Evolutionary conservation across 176 grass and related monocot species (phyloP), one percentile per base, ranked within the genome.

Genomic region (Musa troglodytarum): DNA sequence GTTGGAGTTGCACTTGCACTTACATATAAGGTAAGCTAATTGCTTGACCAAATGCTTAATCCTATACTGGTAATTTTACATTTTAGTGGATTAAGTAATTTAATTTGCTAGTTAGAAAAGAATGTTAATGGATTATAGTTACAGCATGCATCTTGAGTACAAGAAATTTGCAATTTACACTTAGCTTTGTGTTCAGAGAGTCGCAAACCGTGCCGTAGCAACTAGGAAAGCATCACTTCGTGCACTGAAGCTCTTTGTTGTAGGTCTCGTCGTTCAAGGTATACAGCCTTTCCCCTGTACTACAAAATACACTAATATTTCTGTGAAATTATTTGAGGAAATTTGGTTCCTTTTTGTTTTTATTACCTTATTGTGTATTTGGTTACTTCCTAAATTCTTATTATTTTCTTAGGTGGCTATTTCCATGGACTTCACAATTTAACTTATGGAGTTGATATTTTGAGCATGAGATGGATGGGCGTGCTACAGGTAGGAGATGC

Each of bases 221-320:
- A 92, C 88, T 53, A 85, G 84, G 63, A 92, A 87, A 69, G 89
- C 85, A 8, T 12, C 86, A 4, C 73, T 96, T 11, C 51, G 89
- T 11, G 82, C 87, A 68, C 19, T 81, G 23, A 96, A 96, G 56
- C 82, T 96, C 49, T 92, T 92, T 74, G 56, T 91, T 77, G 53
- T 89, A 11, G 92, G 92, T 69, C 75, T 96, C 17, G 17, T 96
- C 50, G 76, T 96, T 1, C 89, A 96, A 89, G 89, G 92, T 96
- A 89, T 49, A 54, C 71, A 50, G 75, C 79, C 80, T 54, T 62
- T 50, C 49, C 28, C n/a, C 22, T 63, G 1, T 71, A 63, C 49
- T 78, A 22, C 17, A 16, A 49, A 64, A 19, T 76, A 34, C 15
- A 29, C 34, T 26, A 26, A 34, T 34, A 34, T 10, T 68, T 43